Conservation (phyloP, 2,329 filamentous ascomycete genomes). For the Penicillium sp. region DNA sequence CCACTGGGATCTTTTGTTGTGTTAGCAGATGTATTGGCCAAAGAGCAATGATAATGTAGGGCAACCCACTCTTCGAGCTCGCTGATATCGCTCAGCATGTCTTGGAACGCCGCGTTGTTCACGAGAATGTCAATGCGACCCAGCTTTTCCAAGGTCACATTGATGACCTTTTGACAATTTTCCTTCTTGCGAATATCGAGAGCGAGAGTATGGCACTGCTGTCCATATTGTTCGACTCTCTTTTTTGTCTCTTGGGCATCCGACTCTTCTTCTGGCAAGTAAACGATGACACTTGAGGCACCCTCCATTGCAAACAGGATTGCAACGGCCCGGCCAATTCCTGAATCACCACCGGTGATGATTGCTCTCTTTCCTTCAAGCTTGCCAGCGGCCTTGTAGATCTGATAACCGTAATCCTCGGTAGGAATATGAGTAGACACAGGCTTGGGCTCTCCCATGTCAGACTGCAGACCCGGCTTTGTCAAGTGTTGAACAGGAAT, state of each 20-base stretch:
- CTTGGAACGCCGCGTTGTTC: slow-evolving; percentile 72
- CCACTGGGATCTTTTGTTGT: slow-evolving; percentile 66
- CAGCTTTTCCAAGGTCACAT: slow-evolving; percentile 64
- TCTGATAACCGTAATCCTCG: slow-evolving; percentile 64
- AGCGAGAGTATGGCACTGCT: slow-evolving; percentile 62
- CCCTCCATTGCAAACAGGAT: slow-evolving; percentile 80
- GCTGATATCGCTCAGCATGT: slow-evolving; percentile 68
- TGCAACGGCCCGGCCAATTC: slow-evolving; percentile 73
- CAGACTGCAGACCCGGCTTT: slow-evolving; percentile 53
- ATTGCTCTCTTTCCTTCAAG: slow-evolving; percentile 71
- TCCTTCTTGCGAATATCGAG: slow-evolving; percentile 64
- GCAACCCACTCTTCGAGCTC: slow-evolving; percentile 64
- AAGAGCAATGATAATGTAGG: not conserved
- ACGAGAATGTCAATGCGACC: slow-evolving; percentile 66
- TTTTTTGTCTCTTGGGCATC: slow-evolving; percentile 74
- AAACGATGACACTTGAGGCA: slow-evolving; percentile 69
- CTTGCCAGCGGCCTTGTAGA: slow-evolving; percentile 73
- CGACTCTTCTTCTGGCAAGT: slow-evolving; percentile 71
- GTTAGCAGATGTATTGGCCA: not conserved
- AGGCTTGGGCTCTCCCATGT: slow-evolving; percentile 58
- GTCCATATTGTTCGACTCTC: slow-evolving; percentile 64
- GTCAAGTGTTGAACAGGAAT: slow-evolving; percentile 53
- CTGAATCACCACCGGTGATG: slow-evolving; percentile 78
- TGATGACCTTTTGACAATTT: slow-evolving; percentile 68
- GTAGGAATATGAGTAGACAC: slow-evolving; percentile 65